phyloP scores from a whole-genome alignment of 208 protist species.

The Trypanosoma melophagium region DNA sequence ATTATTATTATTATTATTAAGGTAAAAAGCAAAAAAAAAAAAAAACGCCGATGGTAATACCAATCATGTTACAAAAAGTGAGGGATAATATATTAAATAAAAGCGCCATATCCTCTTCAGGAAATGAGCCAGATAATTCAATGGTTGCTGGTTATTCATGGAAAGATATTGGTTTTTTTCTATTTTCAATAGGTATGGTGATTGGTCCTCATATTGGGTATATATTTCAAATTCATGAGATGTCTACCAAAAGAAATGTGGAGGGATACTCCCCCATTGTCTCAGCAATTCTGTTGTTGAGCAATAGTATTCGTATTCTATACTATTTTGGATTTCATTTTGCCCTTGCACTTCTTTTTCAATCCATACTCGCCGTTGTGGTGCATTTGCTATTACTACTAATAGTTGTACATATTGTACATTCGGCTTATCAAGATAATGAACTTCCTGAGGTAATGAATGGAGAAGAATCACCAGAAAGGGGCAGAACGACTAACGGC shows the following conservation, averaged over 20 bases:
- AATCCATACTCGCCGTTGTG: conserved; percentile 49
- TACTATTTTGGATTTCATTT: conserved; percentile 70
- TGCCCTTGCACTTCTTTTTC: conserved; percentile 62
- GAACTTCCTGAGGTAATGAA: too few relatives aligned
- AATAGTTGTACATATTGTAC: conserved; percentile 37
- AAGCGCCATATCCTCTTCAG: too few relatives aligned
- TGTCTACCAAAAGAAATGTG: conserved; percentile 35
- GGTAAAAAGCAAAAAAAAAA: conserved; percentile 10
- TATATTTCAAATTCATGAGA: conserved; percentile 53
- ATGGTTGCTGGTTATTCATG: not conserved
- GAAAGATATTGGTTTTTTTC: conserved; percentile 7
- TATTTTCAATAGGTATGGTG: conserved; percentile 56
- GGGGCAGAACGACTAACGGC: too few relatives aligned
- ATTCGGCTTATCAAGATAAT: too few relatives aligned
- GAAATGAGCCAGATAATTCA: too few relatives aligned
- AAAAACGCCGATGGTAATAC: conserved; percentile 1
- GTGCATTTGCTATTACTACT: conserved; percentile 57
- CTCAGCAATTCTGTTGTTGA: conserved; percentile 70
- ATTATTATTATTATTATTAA: not conserved
- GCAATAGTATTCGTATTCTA: conserved; percentile 78
- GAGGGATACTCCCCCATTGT: conserved; percentile 69
- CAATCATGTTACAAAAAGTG: not conserved
- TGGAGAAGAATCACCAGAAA: too few relatives aligned
- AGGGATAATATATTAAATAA: too few relatives aligned
- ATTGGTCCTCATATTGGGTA: conserved; percentile 74